Base-by-base conservation (phyloP, 2,329 filamentous ascomycete genomes). In the Dactylonectria macrodidyma region DNA sequence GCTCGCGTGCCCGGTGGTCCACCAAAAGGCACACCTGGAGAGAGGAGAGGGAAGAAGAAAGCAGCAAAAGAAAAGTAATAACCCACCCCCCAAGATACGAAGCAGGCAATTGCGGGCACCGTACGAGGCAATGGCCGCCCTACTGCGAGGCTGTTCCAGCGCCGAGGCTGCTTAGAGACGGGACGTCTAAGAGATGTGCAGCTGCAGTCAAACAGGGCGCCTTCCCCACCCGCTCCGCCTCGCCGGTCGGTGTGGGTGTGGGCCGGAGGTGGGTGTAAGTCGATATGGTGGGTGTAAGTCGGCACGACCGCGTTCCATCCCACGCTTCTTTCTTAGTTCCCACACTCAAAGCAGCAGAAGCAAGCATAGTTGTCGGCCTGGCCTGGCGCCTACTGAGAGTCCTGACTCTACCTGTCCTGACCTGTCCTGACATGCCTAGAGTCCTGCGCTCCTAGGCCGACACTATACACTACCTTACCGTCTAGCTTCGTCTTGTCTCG, bases 211-310 rank as follows among this genome's bases (percentile, higher is more conserved):
- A 54, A 8, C 30, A 11, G n/a, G 50, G 50, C 50, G 34, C 33
- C 16, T 34, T 52, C 50, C 30, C 50, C 50, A 54, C 50, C 50
- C 9, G 30, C 50, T 54, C 19, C 50, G 50, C 50, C 50, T 36
- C 50, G 50, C 33, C 33, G 50, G 50, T 36, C n/a, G 34, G 30
- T 4, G n/a, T 54, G 16, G 6, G 22, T 16, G 22, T 30, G 46
- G 8, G 46, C 14, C 10, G 22, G 46, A 26, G 46, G 22, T 26
- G 22, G 22, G 46, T 4, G 3, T 57, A 34, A 16, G 34, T 16
- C 14, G 36, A 30, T 30, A 14, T 30, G 22, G 16, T 59, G 56
- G 26, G 24, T 60, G 47, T 60, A 50, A 50, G 58, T 51, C 19
- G 47, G 10, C 55, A 19, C 33, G 51, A 54, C 33, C n/a, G 4